These are phyloP conservation scores for Nidula niveotomentosa DNA, from an alignment of 1,284 basidiomycete genomes.

Conservation along the genomic window DNA sequence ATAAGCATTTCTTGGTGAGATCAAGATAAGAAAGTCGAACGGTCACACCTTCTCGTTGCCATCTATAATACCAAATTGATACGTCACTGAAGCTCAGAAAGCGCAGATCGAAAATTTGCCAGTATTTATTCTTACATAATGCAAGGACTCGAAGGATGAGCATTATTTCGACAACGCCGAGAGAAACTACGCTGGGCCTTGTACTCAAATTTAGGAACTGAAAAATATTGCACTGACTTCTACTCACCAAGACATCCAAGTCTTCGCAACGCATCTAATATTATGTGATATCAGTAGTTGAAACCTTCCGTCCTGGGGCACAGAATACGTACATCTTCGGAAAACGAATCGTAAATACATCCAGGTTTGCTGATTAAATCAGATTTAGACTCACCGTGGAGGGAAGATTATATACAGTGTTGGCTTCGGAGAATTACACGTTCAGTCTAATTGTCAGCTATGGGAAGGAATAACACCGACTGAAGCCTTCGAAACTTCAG, in stretches of 20 bases:
- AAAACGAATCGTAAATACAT: background rate
- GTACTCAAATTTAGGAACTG: background rate
- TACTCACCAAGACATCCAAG: background rate
- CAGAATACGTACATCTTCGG: background rate
- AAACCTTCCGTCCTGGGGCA: background rate
- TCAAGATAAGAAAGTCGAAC: background rate
- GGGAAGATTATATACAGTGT: background rate
- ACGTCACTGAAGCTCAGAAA: no score
- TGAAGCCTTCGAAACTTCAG: background rate
- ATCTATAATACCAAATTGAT: background rate
- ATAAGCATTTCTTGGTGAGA: background rate
- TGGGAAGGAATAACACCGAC: background rate
- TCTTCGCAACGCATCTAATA: background rate
- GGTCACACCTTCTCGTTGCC: background rate
- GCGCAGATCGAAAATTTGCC: background rate
- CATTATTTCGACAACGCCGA: conserved; percentile 17
- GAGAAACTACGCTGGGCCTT: conserved; percentile 12
- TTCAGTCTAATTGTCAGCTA: background rate
- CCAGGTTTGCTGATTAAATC: background rate
- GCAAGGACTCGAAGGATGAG: conserved; percentile 16
- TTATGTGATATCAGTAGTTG: background rate
- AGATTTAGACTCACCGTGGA: background rate
- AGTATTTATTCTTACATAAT: conserved; percentile 13
- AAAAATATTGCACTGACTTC: background rate
- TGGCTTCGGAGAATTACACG: background rate